A percentile compares a stretch with the other conserved stretches of the same genome.
Conservation (phyloP, 495 filamentous ascomycete genomes). For the Penicillium atrosanguineum region DNA sequence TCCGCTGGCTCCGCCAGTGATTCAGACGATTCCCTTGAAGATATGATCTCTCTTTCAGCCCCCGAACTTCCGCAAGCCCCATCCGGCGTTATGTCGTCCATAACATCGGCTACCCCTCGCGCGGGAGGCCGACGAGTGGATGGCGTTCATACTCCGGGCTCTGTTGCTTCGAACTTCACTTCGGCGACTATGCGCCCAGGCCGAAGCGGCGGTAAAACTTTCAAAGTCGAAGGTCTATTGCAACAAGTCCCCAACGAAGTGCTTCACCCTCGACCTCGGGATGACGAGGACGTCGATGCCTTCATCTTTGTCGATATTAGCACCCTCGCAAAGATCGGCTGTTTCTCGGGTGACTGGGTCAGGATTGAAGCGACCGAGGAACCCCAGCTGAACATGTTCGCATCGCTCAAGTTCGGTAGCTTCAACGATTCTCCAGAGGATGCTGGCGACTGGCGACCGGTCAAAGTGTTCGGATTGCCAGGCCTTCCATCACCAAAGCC, state of each 20-base stretch:
- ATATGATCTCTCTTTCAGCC: conserved; percentile 78
- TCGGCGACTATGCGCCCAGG: conserved; percentile 70
- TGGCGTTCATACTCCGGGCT: conserved; percentile 73
- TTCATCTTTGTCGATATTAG: conserved; percentile 85
- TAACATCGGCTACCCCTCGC: conserved; percentile 69
- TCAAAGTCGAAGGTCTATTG: conserved; percentile 77
- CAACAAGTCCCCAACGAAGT: conserved; percentile 70
- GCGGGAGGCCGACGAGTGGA: conserved; percentile 60
- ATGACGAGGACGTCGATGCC: conserved; percentile 84
- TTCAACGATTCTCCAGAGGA: conserved; percentile 44
- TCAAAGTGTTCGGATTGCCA: conserved; percentile 82
- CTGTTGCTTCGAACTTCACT: conserved; percentile 81
- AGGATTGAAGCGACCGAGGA: conserved; percentile 71
- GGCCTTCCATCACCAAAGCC: conserved; percentile 55
- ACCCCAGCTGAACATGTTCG: conserved; percentile 54
- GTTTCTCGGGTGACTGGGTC: conserved; percentile 99
- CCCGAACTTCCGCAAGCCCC: conserved; percentile 70
- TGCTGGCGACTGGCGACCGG: conserved; percentile 67
- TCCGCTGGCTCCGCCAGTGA: conserved; percentile 56
- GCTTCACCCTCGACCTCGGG: conserved; percentile 76
- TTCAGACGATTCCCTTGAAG: conserved; percentile 77
- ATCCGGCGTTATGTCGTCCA: conserved; percentile 66
- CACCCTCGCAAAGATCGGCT: conserved; percentile 81
- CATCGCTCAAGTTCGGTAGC: conserved; percentile 49
- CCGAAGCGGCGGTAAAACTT: conserved; percentile 56